Base-by-base conservation (phyloP, 2,329 filamentous ascomycete genomes). In the Zalaria obscura region DNA sequence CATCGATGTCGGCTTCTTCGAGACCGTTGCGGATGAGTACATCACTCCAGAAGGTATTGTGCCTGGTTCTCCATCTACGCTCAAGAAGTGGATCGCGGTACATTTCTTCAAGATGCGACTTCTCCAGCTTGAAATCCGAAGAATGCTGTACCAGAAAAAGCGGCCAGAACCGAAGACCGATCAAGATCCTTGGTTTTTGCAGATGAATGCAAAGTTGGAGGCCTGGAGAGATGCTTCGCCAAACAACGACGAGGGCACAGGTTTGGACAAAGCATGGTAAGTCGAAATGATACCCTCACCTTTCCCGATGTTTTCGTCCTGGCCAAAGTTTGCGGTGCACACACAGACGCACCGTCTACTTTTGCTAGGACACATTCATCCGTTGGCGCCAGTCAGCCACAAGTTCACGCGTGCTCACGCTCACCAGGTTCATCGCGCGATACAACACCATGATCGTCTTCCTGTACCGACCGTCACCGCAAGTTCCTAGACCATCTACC, bases 61-160 rank as follows among this genome's bases (percentile, higher is more conserved):
- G 25, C 72, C 78, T 0, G 70, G 67, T 7, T 83, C 80, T 1
- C 80, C 80, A 36, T 70, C 75, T 2, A 85, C 83, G 32, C 72
- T 88, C 50, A 85, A 83, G 55, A 98, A 98, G 59, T 76, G 84
- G 52, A 79, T 93, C 26, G 80, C 86, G 2, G 87, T 95, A 46
- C 89, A 98, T 58, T 91, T 93, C 53, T 87, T 87, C 66, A 89
- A 84, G 56, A 93, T 95, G 85, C 74, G 86, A 42, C 62, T 93
- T 44, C 67, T 88, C 8, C 88, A 95, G 57, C 76, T 88, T 9
- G 89, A 96, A 60, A 91, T 95, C 35, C 74, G 87, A 43, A 76
- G 87, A 44, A 80, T 78, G 5, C 67, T 96, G 1, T 96, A 98
- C 57, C 80, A 93, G 51, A 81, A 80, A 59, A 91, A 91, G 60